These are phyloP conservation scores for Lactarius tabidus DNA, from an alignment of 768 basidiomycete genomes.

Conservation along the genomic window DNA sequence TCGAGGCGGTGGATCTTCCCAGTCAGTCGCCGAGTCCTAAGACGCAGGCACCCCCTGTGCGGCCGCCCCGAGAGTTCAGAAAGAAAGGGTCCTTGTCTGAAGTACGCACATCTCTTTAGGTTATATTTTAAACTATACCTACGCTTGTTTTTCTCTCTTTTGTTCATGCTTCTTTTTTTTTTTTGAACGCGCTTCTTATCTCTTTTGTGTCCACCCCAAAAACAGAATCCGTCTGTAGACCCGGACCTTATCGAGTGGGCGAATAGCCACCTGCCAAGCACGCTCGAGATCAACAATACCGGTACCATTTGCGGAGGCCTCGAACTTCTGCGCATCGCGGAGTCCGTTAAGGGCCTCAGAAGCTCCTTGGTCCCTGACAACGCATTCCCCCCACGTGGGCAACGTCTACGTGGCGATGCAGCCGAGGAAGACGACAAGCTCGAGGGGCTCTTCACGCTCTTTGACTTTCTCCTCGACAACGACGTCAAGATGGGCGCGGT, in stretches of 20 bases:
- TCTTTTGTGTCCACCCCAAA: not conserved
- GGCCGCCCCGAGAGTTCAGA: conserved; percentile 65
- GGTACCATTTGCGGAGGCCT: conserved; percentile 60
- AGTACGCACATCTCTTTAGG: conserved; percentile 15
- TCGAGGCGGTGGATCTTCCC: conserved; percentile 13
- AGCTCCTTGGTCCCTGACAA: conserved; percentile 74
- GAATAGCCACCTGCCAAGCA: conserved; percentile 72
- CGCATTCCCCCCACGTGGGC: conserved; percentile 63
- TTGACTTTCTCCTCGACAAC: conserved; percentile 90
- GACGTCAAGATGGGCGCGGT: conserved; percentile 89
- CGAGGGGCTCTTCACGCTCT: conserved; percentile 82
- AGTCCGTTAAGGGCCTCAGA: conserved; percentile 65
- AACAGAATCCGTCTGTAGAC: conserved; percentile 37
- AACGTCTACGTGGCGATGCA: too few relatives aligned
- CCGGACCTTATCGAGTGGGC: conserved; percentile 78
- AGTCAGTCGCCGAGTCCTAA: conserved; percentile 25
- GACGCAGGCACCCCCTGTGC: conserved; percentile 45
- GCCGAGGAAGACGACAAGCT: conserved; percentile 63
- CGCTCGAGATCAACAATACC: conserved; percentile 51
- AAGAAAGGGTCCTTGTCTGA: conserved; percentile 35
- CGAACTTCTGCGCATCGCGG: conserved; percentile 78
- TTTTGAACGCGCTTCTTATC: conserved; percentile 6
- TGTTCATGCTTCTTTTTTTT: not conserved
- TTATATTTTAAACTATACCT: conserved; percentile 5
- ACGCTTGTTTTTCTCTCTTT: conserved; percentile 8